These are phyloP conservation scores for Neofusicoccum kwambonambiense DNA, from an alignment of 2,329 filamentous ascomycete species.

Conservation along the genomic window DNA sequence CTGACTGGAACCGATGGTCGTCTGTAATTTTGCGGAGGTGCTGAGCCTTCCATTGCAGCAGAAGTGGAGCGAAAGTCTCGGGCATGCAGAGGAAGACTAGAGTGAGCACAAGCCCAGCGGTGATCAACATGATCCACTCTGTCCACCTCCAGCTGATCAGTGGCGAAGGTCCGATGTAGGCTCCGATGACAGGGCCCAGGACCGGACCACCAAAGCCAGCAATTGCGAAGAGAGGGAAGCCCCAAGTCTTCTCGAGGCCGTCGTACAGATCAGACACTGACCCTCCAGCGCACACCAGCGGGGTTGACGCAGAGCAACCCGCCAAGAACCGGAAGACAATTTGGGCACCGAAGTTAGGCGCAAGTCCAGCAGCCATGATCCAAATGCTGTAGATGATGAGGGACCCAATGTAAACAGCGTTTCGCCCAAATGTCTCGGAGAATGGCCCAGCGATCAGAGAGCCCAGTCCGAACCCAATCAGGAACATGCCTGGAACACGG, in stretches of 20 bases:
- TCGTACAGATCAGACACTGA: constrained; percentile 49
- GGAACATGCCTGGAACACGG: constrained; percentile 25
- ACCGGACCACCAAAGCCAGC: constrained; percentile 43
- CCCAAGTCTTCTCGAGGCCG: constrained; percentile 48
- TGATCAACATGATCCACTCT: constrained; percentile 38
- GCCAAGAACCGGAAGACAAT: constrained; percentile 52
- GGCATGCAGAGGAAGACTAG: constrained; percentile 43
- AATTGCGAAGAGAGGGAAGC: constrained; percentile 52
- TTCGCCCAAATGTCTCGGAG: constrained; percentile 26
- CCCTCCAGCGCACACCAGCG: constrained; percentile 47
- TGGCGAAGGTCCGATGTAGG: constrained; percentile 36
- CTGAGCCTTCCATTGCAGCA: constrained; percentile 33
- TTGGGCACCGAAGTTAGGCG: constrained; percentile 48
- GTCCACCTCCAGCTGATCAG: constrained; percentile 38
- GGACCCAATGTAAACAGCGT: constrained; percentile 50
- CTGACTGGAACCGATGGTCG: constrained; percentile 41
- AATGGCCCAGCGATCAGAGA: constrained; percentile 48
- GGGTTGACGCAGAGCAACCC: constrained; percentile 49
- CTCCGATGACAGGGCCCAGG: constrained; percentile 34
- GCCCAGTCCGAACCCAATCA: constrained; percentile 46
- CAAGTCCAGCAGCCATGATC: constrained; percentile 47
- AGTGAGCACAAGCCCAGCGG: constrained; percentile 29
- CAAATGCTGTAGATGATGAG: constrained; percentile 50
- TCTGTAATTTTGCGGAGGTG: constrained; percentile 29
- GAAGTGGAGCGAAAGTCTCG: constrained; percentile 49